Conservation (phyloP, 768 basidiomycete genomes). For the Nevesoporus exiguus region DNA sequence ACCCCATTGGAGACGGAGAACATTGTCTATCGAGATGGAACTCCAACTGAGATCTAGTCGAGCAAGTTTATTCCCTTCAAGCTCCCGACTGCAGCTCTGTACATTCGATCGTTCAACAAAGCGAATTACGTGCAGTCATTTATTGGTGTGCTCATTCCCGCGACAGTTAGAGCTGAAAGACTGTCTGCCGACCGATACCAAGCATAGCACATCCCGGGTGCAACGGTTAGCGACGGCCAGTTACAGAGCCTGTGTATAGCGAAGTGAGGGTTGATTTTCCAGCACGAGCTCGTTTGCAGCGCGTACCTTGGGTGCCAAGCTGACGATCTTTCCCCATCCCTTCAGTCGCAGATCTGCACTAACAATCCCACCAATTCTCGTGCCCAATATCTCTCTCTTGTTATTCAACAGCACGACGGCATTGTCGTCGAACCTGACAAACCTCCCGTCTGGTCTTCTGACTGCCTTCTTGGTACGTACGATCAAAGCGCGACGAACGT, state of each 20-base stretch:
- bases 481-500: conserved; percentile 93
- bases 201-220: background rate
- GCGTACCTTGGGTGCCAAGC: conserved; percentile 82
- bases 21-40: no score
- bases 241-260: conserved; percentile 17
- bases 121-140: no score
- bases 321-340: conserved; percentile 93
- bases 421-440: conserved; percentile 93
- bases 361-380: conserved; percentile 90
- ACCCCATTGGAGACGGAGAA: background rate
- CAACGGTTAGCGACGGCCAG: background rate
- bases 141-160: background rate
- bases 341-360: conserved; percentile 87
- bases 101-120: no score
- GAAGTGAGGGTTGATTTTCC: background rate
- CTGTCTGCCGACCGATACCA: background rate
- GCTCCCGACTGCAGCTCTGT: no score
- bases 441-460: conserved; percentile 81
- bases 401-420: conserved; percentile 92
- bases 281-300: background rate
- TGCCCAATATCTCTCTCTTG: conserved; percentile 94
- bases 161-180: background rate
- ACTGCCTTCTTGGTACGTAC: conserved; percentile 90
- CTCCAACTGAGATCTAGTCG: no score
- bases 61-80: no score